Base-by-base conservation (phyloP, 2,329 filamentous ascomycete species). In the Hawksworthiomyces lignivorus region DNA sequence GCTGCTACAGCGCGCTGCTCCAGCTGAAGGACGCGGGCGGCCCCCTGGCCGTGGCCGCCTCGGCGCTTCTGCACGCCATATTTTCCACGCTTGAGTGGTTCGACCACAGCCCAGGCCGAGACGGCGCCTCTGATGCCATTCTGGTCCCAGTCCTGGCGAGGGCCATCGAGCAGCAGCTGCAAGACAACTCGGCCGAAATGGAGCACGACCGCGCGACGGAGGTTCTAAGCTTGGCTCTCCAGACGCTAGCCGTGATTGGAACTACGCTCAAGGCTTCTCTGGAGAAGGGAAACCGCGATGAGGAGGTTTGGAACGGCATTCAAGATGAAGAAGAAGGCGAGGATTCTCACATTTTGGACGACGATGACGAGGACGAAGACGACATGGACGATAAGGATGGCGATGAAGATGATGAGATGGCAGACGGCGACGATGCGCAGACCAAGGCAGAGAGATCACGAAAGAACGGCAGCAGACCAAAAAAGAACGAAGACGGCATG, bases 191-290 rank as follows among this genome's bases (percentile, higher is more conserved):
- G 5, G 18, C 26, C 11, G 36, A 33, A 8, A 33, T 34, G 28
- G 44, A 31, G 11, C 33, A 18, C 6, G 36, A 43, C 27, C 44
- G 40, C 10, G 58, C 14, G 51, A 49, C 18, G 7, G 71, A 75
- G 48, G 65, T 70, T 29, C 57, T 73, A 39, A 66, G 73, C 52
- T 57, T 78, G 14, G 75, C 76, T 4, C 60, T 84, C 0, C 77
- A 83, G 56, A 73, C 79, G 14, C 63, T 82, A 0, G 79, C 77
- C 4, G 77, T 77, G 7, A 82, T 84, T 35, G 77, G 77, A 31
- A 81, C 77, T 3, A 68, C 65, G 34, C 62, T 82, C 11, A 71
- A 74, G 51, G 64, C 69, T 26, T 68, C 70, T 6, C 54, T 74
- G 31, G 67, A 69, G 30, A 67, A 68, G 44, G 65, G 61, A 15